Conservation (phyloP, 2,329 filamentous ascomycete species). For the Chalaropsis thielavioides region DNA sequence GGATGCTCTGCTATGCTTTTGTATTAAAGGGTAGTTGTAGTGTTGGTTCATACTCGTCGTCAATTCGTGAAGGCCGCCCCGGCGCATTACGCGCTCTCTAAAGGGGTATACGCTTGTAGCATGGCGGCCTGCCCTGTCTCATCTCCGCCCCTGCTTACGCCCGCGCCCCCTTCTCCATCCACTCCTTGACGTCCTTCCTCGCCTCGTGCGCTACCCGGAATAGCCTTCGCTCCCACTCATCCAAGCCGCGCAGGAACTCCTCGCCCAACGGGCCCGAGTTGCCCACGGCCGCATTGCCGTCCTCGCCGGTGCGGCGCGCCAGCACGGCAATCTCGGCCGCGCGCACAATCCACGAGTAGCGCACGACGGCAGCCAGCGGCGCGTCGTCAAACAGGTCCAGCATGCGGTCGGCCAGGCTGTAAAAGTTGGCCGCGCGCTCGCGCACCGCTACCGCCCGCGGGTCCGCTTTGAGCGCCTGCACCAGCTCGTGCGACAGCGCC, state of each 20-base stretch:
- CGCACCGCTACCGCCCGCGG: conserved; percentile 72
- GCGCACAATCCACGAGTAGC: conserved; percentile 65
- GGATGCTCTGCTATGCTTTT: background rate
- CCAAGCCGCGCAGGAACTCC: conserved; percentile 75
- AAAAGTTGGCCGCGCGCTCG: conserved; percentile 74
- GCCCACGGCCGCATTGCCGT: conserved; percentile 33
- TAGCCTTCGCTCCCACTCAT: conserved; percentile 72
- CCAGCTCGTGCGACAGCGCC: conserved; percentile 61
- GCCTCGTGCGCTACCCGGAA: conserved; percentile 64
- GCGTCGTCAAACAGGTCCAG: conserved; percentile 78
- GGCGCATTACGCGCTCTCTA: background rate
- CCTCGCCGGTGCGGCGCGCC: conserved; percentile 60
- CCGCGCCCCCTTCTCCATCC: conserved; percentile 45
- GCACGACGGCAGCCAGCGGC: conserved; percentile 59
- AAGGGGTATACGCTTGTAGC: background rate
- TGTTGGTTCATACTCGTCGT: background rate
- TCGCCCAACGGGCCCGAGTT: conserved; percentile 36
- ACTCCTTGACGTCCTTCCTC: conserved; percentile 52
- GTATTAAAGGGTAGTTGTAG: background rate
- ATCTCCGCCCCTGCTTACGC: conserved; percentile 20
- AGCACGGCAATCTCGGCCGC: conserved; percentile 76
- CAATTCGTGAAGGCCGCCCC: background rate
- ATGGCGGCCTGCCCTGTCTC: background rate
- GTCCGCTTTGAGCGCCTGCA: conserved; percentile 84
- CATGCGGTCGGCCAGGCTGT: conserved; percentile 69